These are phyloP conservation scores for Fraxinus paxiana DNA, from an alignment of 305 asterid genomes.

Conservation along the genomic window DNA sequence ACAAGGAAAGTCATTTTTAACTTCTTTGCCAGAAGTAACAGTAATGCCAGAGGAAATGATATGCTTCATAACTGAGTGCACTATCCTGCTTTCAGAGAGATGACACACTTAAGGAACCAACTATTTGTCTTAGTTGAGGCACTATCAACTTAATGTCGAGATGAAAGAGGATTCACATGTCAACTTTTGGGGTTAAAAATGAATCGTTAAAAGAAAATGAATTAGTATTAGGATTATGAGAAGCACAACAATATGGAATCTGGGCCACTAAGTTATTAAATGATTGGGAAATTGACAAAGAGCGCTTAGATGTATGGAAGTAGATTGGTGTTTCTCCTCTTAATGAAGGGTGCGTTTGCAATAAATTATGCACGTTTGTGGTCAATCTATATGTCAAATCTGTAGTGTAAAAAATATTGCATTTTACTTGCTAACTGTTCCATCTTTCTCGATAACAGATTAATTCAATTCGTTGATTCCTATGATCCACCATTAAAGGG, in stretches of 20 bases:
- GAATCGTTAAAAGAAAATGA: background rate
- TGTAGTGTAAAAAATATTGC: conserved; percentile 13
- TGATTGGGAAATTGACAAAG: background rate
- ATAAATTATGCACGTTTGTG: conserved; percentile 5
- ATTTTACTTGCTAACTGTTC: conserved; percentile 27
- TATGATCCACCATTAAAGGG: conserved; percentile 98
- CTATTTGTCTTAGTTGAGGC: background rate
- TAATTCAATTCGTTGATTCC: conserved; percentile 87
- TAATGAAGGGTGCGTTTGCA: background rate
- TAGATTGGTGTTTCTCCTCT: background rate
- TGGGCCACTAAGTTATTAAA: background rate
- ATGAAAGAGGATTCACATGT: background rate
- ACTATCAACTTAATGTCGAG: background rate
- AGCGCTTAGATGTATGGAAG: background rate
- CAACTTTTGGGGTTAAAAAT: conserved; percentile 16
- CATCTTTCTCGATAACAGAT: conserved; percentile 45
- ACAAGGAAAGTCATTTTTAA: conserved; percentile 1
- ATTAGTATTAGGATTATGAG: background rate
- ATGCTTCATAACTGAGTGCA: background rate
- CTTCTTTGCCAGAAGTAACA: background rate
- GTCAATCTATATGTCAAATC: background rate
- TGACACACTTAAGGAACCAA: background rate
- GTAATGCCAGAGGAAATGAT: conserved; percentile 7
- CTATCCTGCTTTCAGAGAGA: conserved; percentile 12
- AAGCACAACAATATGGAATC: conserved; percentile 11